Evolutionary conservation across 148 eudicot genomes (phyloP).

Genomic region (Beta vulgaris): DNA sequence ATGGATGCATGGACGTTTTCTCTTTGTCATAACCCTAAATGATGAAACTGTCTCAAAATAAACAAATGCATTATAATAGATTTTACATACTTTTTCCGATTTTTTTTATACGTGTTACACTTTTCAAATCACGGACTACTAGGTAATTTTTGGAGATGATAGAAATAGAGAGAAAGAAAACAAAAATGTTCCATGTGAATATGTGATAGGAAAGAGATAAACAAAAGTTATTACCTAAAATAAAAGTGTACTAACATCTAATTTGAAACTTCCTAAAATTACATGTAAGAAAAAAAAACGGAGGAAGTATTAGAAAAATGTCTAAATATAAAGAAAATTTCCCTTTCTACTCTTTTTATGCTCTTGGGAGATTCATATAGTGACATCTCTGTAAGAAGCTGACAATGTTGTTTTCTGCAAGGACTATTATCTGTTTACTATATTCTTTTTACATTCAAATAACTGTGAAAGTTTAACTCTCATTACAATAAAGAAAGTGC

Average conservation of each 20-base stretch:
- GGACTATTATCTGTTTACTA: slow-evolving; percentile 21
- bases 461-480: slow-evolving; percentile 20
- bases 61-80: too few species aligned
- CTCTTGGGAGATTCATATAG: slow-evolving; percentile 3
- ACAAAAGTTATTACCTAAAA: too few species aligned
- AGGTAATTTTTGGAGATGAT: too few species aligned
- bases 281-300: not conserved
- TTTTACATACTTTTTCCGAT: too few species aligned
- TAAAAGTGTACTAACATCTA: too few species aligned
- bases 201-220: too few species aligned
- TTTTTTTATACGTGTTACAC: too few species aligned
- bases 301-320: not conserved
- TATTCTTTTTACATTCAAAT: slow-evolving; percentile 16
- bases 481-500: slow-evolving; percentile 21
- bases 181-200: too few species aligned
- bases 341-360: not conserved
- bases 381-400: slow-evolving; percentile 23
- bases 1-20: not conserved
- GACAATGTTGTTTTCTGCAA: slow-evolving; percentile 20
- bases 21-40: not conserved
- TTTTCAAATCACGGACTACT: too few species aligned
- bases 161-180: too few species aligned
- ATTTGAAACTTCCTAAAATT: too few species aligned
- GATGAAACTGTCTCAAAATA: too few species aligned
- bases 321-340: not conserved